These are phyloP conservation scores for Alternaria novae-zelandiae DNA, from an alignment of 2,329 filamentous ascomycete species.

Conservation along the genomic window DNA sequence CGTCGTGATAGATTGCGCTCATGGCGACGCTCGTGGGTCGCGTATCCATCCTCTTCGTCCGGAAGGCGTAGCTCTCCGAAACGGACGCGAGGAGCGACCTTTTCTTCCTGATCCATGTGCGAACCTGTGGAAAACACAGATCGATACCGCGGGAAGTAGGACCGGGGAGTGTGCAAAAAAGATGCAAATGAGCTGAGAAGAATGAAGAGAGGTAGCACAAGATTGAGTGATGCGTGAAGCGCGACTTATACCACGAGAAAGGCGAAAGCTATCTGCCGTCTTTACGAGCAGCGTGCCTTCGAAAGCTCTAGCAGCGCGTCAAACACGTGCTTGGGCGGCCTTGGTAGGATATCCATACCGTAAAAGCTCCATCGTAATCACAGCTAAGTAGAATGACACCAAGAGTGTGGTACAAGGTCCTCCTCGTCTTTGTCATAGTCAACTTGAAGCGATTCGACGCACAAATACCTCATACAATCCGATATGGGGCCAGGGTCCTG, in stretches of 20 bases:
- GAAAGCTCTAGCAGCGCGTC: constrained; percentile 2
- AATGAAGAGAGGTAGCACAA: constrained; percentile 4
- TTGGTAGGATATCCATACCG: constrained; percentile 5
- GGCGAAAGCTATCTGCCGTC: background rate
- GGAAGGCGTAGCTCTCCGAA: constrained; percentile 28
- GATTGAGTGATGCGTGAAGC: constrained; percentile 6
- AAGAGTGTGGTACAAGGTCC: constrained; percentile 7
- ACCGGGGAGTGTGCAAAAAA: constrained; percentile 5
- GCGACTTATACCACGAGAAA: constrained; percentile 13
- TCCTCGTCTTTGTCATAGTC: constrained; percentile 10
- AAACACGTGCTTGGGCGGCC: constrained; percentile 8
- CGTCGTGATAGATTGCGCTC: constrained; percentile 37
- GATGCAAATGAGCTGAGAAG: constrained; percentile 7
- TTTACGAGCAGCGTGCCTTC: constrained; percentile 5
- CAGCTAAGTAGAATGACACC: constrained; percentile 2
- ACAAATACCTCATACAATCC: constrained; percentile 32
- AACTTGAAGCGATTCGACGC: constrained; percentile 24
- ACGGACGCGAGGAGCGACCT: constrained; percentile 22
- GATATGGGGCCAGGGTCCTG: constrained; percentile 10
- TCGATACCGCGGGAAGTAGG: constrained; percentile 14
- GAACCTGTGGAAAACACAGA: background rate
- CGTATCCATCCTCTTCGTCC: constrained; percentile 44
- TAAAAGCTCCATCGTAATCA: constrained; percentile 7
- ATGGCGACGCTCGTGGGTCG: constrained; percentile 30
- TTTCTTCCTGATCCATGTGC: constrained; percentile 39